Percentiles rank a stretch among this genome's conserved stretches.
phyloP scores from a whole-genome alignment of 257 asterid species.

The Ilex aquifolium region DNA sequence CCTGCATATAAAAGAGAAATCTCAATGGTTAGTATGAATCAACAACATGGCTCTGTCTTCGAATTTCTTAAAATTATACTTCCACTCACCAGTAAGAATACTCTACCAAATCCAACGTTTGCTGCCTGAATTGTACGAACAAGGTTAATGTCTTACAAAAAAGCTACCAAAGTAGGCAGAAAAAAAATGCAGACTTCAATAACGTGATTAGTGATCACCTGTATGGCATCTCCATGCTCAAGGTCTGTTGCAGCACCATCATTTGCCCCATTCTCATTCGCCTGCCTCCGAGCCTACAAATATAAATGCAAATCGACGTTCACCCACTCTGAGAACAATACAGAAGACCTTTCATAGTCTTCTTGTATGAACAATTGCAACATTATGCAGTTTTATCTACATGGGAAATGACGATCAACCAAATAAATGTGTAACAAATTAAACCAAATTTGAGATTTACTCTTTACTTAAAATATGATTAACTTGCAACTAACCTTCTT shows the following conservation, averaged over 20 bases:
- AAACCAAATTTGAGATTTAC: too few relatives aligned
- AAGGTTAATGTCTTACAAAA: slow-evolving; percentile 3
- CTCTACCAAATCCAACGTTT: slow-evolving; percentile 38
- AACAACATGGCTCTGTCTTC: not conserved
- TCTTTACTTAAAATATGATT: too few relatives aligned
- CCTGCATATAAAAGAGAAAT: slow-evolving; percentile 15
- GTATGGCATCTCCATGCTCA: slow-evolving; percentile 35
- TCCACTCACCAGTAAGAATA: slow-evolving; percentile 35
- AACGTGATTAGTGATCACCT: slow-evolving; percentile 17
- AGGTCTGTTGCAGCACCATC: slow-evolving; percentile 29
- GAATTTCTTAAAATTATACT: not conserved
- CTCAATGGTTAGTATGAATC: not conserved
- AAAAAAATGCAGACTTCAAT: not conserved
- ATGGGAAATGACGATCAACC: too few relatives aligned
- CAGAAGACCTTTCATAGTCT: not conserved
- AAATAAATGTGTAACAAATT: too few relatives aligned
- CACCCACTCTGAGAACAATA: not conserved
- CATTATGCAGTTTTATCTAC: too few relatives aligned
- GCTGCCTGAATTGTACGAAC: slow-evolving; percentile 32
- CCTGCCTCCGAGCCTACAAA: slow-evolving; percentile 23
- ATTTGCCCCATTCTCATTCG: slow-evolving; percentile 19
- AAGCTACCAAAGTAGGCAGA: not conserved
- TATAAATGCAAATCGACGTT: not conserved
- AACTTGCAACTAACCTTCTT: too few relatives aligned
- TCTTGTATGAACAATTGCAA: too few relatives aligned